Evolutionary conservation across 768 basidiomycete genomes (phyloP).

Genomic region (Leccinum ochraceum): DNA sequence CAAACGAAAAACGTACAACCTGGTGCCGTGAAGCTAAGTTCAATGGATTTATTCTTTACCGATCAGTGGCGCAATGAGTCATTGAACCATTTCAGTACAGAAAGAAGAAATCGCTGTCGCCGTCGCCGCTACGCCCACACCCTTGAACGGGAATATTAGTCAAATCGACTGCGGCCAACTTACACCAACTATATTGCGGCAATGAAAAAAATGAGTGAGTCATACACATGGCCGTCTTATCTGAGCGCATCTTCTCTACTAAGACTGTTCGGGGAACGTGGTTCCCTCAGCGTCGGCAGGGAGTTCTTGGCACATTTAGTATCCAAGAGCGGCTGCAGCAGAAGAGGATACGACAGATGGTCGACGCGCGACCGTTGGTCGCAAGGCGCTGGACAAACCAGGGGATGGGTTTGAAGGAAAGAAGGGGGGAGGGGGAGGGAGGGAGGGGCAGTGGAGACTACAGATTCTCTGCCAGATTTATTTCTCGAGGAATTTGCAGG

Average conservation of each 20-base stretch:
- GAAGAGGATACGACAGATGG: constrained; percentile 47
- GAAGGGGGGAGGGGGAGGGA: constrained; percentile 28
- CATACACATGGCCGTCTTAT: background rate
- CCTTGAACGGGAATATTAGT: constrained; percentile 3
- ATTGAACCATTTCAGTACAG: background rate
- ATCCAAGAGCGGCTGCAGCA: constrained; percentile 13
- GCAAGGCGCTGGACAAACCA: constrained; percentile 32
- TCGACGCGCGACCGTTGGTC: constrained; percentile 40
- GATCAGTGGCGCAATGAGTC: constrained; percentile 4
- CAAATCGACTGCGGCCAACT: background rate
- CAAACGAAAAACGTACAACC: background rate
- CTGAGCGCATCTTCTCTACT: background rate
- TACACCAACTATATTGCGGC: background rate
- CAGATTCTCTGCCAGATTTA: constrained; percentile 26
- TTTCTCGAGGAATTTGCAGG: constrained; percentile 34
- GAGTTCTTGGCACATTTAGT: constrained; percentile 1
- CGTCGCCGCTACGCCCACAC: constrained; percentile 4
- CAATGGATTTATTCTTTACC: constrained; percentile 9
- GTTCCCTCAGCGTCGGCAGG: background rate
- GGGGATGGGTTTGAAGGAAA: constrained; percentile 22
- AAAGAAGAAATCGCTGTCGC: background rate
- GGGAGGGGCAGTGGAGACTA: constrained; percentile 12
- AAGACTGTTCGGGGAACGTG: background rate
- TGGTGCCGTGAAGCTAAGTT: background rate
- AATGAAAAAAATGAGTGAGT: background rate